Evolutionary conservation across 1,284 basidiomycete genomes (phyloP).

Genomic region (Apiotrichum gamsii): DNA sequence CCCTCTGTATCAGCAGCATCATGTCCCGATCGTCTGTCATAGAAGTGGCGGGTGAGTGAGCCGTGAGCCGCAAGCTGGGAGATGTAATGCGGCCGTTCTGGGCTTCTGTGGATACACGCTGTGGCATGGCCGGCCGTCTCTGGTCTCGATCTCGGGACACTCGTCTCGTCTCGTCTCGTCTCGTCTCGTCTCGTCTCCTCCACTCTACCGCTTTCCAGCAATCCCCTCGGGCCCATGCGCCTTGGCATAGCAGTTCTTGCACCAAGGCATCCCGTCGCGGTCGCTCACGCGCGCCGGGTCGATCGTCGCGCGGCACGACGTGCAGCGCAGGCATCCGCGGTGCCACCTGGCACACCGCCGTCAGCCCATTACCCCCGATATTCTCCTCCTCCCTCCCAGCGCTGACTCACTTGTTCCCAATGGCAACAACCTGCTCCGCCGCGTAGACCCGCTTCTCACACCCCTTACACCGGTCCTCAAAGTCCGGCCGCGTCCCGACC

Average conservation of each 20-base stretch:
- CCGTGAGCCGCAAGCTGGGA: no score
- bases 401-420: slow-evolving; percentile 12
- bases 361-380: background rate
- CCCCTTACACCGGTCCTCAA: slow-evolving; percentile 35
- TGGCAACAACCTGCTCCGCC: slow-evolving; percentile 39
- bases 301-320: slow-evolving; percentile 35
- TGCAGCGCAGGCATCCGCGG: slow-evolving; percentile 39
- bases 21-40: no score
- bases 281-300: slow-evolving; percentile 52
- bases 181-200: background rate
- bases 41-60: no score
- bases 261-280: slow-evolving; percentile 49
- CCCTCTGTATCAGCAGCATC: no score
- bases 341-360: slow-evolving; percentile 40
- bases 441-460: slow-evolving; percentile 47
- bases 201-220: slow-evolving; percentile 33
- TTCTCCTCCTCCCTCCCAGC: no score
- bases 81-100: no score
- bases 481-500: slow-evolving; percentile 31
- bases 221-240: slow-evolving; percentile 41
- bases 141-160: background rate
- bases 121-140: background rate
- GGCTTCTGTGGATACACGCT: background rate
- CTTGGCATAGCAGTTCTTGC: slow-evolving; percentile 45
- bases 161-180: no score